Conservation (phyloP, 345 rosid genomes). For the Gossypium turneri region DNA sequence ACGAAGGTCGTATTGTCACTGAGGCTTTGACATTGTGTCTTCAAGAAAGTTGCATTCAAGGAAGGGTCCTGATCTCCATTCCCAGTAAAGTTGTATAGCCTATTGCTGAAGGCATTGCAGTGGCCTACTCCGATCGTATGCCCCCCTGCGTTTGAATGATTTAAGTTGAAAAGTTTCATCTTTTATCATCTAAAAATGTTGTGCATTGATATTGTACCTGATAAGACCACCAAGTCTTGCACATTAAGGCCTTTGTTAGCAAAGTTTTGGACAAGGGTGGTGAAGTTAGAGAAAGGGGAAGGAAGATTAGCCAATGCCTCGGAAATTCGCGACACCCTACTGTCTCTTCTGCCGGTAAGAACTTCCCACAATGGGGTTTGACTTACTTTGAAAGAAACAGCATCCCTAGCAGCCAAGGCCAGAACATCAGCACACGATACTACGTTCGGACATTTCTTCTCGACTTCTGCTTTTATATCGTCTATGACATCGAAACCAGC, state of each 20-base stretch:
- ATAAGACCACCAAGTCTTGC: conserved; percentile 65
- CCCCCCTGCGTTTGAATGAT: conserved; percentile 32
- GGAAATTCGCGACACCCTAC: conserved; percentile 36
- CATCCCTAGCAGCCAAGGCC: conserved; percentile 50
- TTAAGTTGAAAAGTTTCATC: neutral
- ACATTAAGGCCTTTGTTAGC: conserved; percentile 39
- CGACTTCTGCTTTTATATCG: conserved; percentile 38
- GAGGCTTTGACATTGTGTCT: conserved; percentile 35
- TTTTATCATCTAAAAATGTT: neutral
- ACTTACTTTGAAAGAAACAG: conserved; percentile 14
- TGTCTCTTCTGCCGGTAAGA: conserved; percentile 34
- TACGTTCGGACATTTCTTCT: conserved; percentile 38
- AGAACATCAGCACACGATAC: conserved; percentile 49
- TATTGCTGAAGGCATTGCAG: conserved; percentile 42
- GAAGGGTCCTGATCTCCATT: conserved; percentile 59
- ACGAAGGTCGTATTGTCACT: conserved; percentile 30
- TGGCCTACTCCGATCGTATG: conserved; percentile 63
- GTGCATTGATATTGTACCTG: conserved; percentile 32
- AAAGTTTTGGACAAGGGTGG: conserved; percentile 38
- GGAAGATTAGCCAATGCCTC: conserved; percentile 50
- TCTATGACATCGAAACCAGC: conserved; percentile 48
- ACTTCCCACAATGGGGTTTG: neutral
- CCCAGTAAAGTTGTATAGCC: conserved; percentile 73
- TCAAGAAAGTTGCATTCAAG: conserved; percentile 35
- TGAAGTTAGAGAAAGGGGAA: conserved; percentile 50